Percentiles rank a stretch among this genome's conserved stretches.
phyloP scores from a whole-genome alignment of 345 rosid genomes.

The Euphorbia lathyris region DNA sequence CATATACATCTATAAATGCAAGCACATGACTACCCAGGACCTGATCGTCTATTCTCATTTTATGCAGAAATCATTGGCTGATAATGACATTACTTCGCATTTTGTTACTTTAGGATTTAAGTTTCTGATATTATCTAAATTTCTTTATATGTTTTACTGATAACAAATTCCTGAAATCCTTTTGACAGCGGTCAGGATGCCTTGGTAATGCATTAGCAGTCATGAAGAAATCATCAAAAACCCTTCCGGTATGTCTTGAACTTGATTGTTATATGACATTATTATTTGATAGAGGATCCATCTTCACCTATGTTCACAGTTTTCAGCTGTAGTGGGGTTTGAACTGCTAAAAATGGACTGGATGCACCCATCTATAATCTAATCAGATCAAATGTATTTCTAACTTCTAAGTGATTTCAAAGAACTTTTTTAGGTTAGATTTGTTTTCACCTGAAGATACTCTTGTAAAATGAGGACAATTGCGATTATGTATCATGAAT shows the following conservation, averaged over 20 bases:
- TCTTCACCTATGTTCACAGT: background rate
- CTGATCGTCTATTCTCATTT: background rate
- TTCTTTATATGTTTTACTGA: conserved; percentile 5
- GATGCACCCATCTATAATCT: background rate
- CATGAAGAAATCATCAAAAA: conserved; percentile 96
- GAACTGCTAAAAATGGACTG: background rate
- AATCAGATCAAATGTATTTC: background rate
- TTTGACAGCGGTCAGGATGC: conserved; percentile 84
- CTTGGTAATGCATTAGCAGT: conserved; percentile 91
- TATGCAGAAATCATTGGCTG: background rate
- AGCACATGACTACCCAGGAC: background rate
- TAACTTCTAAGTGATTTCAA: background rate
- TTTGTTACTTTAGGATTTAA: background rate
- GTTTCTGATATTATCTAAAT: background rate
- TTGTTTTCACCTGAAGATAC: background rate
- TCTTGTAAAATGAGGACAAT: background rate
- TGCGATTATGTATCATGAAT: background rate
- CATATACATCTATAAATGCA: background rate
- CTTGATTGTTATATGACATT: background rate
- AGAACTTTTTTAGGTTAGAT: background rate
- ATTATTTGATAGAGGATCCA: conserved; percentile 9
- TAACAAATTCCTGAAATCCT: conserved; percentile 22
- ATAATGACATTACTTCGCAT: background rate
- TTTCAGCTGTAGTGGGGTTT: background rate
- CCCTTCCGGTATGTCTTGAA: conserved; percentile 73